These are phyloP conservation scores for Pythium utonaiense DNA, from an alignment of 352 stramenopile genomes.

Conservation along the genomic window DNA sequence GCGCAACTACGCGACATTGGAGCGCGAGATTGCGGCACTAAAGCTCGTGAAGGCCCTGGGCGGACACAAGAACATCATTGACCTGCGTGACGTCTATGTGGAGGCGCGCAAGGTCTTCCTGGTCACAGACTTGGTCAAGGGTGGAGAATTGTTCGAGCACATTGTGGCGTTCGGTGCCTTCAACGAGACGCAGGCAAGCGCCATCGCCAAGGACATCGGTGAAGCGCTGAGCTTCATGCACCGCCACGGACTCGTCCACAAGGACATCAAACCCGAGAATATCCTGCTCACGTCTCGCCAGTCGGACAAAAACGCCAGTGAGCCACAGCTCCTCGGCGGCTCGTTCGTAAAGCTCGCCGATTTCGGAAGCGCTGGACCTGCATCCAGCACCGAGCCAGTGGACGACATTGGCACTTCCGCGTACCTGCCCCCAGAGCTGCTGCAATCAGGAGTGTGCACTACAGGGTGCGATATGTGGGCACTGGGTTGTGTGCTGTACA, in stretches of 20 bases:
- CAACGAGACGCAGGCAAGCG: constrained; percentile 40
- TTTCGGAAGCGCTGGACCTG: constrained; percentile 72
- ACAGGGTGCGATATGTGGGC: constrained; percentile 77
- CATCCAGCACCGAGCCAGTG: constrained; percentile 23
- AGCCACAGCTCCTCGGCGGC: constrained; percentile 9
- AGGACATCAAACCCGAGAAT: constrained; percentile 84
- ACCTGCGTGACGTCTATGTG: constrained; percentile 79
- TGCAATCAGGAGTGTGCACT: constrained; percentile 49
- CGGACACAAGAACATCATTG: constrained; percentile 85
- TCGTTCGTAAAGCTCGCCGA: constrained; percentile 66
- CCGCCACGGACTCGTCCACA: constrained; percentile 66
- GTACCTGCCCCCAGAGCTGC: constrained; percentile 66
- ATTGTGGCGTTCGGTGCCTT: constrained; percentile 75
- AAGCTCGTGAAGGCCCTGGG: constrained; percentile 71
- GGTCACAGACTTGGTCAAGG: constrained; percentile 83
- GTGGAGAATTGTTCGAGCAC: constrained; percentile 90
- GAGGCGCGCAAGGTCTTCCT: constrained; percentile 76
- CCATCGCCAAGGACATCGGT: constrained; percentile 50
- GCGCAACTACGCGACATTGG: constrained; percentile 46
- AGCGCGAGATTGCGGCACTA: constrained; percentile 68
- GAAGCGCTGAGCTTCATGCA: constrained; percentile 72
- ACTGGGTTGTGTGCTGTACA: constrained; percentile 92
- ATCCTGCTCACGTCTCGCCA: constrained; percentile 48
- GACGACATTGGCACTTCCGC: constrained; percentile 74
- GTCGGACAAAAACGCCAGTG: constrained; percentile 22